Evolutionary conservation across 2,329 filamentous ascomycete genomes (phyloP).

Genomic region (Nigrospora sphaerica): DNA sequence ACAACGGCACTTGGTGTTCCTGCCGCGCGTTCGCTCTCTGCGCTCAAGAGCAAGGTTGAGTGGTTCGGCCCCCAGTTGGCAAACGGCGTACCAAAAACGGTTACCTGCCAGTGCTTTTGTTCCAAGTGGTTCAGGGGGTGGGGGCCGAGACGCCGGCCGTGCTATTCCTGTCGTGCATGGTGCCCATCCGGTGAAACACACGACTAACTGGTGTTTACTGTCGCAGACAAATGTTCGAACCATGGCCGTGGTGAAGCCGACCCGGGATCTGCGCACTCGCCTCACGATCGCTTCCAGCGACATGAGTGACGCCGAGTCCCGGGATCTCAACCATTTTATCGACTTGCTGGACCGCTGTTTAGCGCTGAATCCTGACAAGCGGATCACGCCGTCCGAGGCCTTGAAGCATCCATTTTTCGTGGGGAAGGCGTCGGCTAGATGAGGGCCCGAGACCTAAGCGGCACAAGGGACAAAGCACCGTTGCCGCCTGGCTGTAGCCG

Average conservation of each 20-base stretch:
- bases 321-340: slow-evolving; percentile 75
- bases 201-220: slow-evolving; percentile 4
- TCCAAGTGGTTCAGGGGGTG: too few species aligned
- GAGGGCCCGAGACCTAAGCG: slow-evolving; percentile 7
- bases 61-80: too few species aligned
- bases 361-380: slow-evolving; percentile 84
- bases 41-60: too few species aligned
- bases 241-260: slow-evolving; percentile 65
- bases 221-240: slow-evolving; percentile 59
- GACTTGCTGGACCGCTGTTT: slow-evolving; percentile 86
- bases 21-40: too few species aligned
- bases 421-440: slow-evolving; percentile 26
- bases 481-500: too few species aligned
- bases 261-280: slow-evolving; percentile 73
- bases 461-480: neutral
- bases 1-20: too few species aligned
- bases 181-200: too few species aligned
- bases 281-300: slow-evolving; percentile 67
- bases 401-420: slow-evolving; percentile 83
- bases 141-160: too few species aligned
- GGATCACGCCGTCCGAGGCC: slow-evolving; percentile 80
- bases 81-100: too few species aligned
- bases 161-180: too few species aligned
- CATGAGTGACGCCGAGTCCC: slow-evolving; percentile 66
- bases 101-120: too few species aligned